A percentile compares a stretch with the other conserved stretches of the same genome.
Evolutionary conservation across 2,329 filamentous ascomycete genomes (phyloP).

Genomic region (Alternaria tenuissima): DNA sequence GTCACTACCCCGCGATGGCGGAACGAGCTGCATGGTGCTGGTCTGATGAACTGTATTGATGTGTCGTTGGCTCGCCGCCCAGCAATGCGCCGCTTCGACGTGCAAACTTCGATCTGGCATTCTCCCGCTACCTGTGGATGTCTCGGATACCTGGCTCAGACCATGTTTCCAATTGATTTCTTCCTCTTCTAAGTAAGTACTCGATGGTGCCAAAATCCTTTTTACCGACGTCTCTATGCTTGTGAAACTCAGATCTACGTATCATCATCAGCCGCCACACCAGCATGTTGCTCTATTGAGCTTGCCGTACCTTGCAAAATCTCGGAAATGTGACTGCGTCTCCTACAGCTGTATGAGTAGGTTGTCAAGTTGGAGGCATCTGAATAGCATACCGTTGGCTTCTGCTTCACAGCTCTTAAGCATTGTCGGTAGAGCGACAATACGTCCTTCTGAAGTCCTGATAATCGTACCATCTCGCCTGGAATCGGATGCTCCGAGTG

Average conservation of each 20-base stretch:
- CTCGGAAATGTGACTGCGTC: constrained; percentile 67
- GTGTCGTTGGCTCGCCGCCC: neutral
- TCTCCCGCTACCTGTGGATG: constrained; percentile 26
- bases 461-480: constrained; percentile 63
- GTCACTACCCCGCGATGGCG: neutral
- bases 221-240: constrained; percentile 73
- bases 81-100: neutral
- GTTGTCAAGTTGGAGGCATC: neutral
- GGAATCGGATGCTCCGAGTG: neutral
- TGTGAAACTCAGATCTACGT: constrained; percentile 76
- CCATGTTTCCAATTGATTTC: constrained; percentile 82
- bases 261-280: constrained; percentile 14
- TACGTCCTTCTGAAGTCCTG: constrained; percentile 91
- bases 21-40: neutral
- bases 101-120: neutral
- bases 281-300: neutral
- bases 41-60: neutral
- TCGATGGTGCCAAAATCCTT: constrained; percentile 89
- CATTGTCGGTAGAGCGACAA: constrained; percentile 86
- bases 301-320: constrained; percentile 65
- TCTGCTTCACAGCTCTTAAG: constrained; percentile 79
- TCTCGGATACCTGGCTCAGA: constrained; percentile 82
- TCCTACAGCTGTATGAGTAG: constrained; percentile 52
- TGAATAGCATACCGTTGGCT: constrained; percentile 70
- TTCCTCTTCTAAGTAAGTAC: constrained; percentile 82